Base-by-base conservation (phyloP, 2,329 filamentous ascomycete genomes). In the Rutstroemia sp. region DNA sequence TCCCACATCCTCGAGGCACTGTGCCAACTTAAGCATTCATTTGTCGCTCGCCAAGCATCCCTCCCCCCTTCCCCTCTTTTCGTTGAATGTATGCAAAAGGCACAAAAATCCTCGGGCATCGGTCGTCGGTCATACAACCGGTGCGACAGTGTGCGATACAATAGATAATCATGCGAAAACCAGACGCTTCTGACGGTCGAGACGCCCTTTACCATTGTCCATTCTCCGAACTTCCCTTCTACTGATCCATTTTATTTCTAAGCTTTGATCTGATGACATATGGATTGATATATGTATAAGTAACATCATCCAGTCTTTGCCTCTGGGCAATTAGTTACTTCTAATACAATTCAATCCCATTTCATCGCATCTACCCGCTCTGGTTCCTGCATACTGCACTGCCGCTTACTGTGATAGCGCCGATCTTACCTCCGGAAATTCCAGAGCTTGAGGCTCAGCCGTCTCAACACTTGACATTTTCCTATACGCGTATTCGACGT, bases 351-450 rank as follows among this genome's bases (percentile, higher is more conserved):
- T 42, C 16, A 42, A 14, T 42, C 14, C 14, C 39, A 42, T 42
- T 42, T 42, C 39, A 17, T 17, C 19, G 8, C 39, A 17, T 44
- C n/a, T 44, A 44, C 21, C n/a, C 6, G n/a, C 21, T 36, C 10
- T 34, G 19, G 52, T 44, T 42, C 52, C 52, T 55, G 36, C 52
- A 53, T 53, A 30, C 21, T 27, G 7, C 27, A 36, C 6, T 30
- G 40, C 23, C 23, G 21, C 25, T 34, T 44, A 44, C 21, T 8
- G 9, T 44, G 9, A 42, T 16, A 25, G 30, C 9, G 30, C 10
- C 36, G 16, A n/a, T 10, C 27, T 50, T 39, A 40, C 34, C 36
- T 9, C 16, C 9, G 17, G 10, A 5, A 19, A 44, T 34, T 12
- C 30, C 30, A 34, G 30, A 19, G 10, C 21, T 44, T 5, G 21